A percentile compares a stretch with the other conserved stretches of the same genome.
Evolutionary conservation across 139 green algal species (phyloP).

Genomic region (Diplosphaera chodatii): DNA sequence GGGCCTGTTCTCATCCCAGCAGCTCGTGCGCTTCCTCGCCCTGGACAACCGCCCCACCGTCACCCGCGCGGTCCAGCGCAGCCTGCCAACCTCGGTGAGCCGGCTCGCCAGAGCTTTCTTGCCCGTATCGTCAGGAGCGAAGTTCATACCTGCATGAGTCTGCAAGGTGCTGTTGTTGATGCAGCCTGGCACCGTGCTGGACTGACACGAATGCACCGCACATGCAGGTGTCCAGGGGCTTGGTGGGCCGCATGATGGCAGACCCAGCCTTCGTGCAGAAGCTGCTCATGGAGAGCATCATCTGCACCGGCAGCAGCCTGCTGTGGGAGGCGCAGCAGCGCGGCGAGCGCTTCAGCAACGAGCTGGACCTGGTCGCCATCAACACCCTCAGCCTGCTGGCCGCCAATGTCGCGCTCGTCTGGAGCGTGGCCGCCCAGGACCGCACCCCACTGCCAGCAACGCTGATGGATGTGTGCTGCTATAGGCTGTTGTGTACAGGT

Average conservation of each 20-base stretch:
- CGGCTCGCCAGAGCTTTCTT: too few species aligned
- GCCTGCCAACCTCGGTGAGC: constrained; percentile 59
- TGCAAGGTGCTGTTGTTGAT: too few species aligned
- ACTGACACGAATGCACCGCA: background rate
- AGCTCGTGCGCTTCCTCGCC: constrained; percentile 87
- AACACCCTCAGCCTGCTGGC: constrained; percentile 77
- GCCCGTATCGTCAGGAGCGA: too few species aligned
- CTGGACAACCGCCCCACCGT: constrained; percentile 88
- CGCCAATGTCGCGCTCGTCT: constrained; percentile 81
- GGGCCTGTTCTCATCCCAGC: constrained; percentile 85
- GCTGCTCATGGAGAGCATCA: constrained; percentile 76
- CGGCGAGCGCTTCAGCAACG: constrained; percentile 58
- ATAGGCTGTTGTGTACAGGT: too few species aligned
- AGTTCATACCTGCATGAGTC: too few species aligned
- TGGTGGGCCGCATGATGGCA: constrained; percentile 93
- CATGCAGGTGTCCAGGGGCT: constrained; percentile 63
- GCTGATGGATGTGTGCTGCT: too few species aligned
- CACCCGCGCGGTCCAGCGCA: constrained; percentile 72
- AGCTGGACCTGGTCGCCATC: constrained; percentile 58
- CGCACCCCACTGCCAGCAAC: too few species aligned
- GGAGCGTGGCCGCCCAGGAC: constrained; percentile 27
- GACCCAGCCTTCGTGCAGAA: constrained; percentile 96
- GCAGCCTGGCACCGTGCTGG: too few species aligned
- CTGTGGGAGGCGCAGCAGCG: constrained; percentile 71
- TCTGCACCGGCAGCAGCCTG: constrained; percentile 64